A percentile compares a stretch with the other conserved stretches of the same genome.
Evolutionary conservation across 1,139 yeast species (phyloP).

Genomic region (Taphrina confusa): DNA sequence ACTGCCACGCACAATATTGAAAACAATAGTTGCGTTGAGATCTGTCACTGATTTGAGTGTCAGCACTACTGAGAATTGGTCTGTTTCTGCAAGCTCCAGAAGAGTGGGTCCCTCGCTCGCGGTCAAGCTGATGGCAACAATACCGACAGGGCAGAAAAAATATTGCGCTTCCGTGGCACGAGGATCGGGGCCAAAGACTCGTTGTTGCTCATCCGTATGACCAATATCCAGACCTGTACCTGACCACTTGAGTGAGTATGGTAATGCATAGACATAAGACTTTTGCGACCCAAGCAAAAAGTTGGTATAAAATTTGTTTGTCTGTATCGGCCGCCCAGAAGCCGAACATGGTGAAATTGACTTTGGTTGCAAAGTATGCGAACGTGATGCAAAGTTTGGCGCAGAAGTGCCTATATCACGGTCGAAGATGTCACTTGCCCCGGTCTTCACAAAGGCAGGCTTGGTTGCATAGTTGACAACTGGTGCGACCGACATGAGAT

Average conservation of each 20-base stretch:
- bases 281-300: conserved; percentile 58
- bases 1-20: conserved; percentile 68
- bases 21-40: conserved; percentile 39
- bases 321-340: conserved; percentile 49
- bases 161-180: conserved; percentile 46
- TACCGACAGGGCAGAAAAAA: conserved; percentile 58
- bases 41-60: conserved; percentile 49
- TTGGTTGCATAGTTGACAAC: conserved; percentile 28
- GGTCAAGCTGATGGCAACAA: conserved; percentile 58
- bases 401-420: not conserved
- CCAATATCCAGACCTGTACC: conserved; percentile 32
- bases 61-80: conserved; percentile 59
- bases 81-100: conserved; percentile 52
- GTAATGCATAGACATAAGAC: conserved; percentile 57
- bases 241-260: conserved; percentile 62
- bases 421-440: not conserved
- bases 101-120: conserved; percentile 53
- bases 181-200: conserved; percentile 23
- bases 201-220: conserved; percentile 18
- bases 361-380: conserved; percentile 15
- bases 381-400: not conserved
- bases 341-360: not conserved
- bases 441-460: not conserved
- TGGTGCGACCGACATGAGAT: not conserved
- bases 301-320: conserved; percentile 72